Evolutionary conservation across 331 rosid genomes (phyloP).

Genomic region (Cydonia oblonga): DNA sequence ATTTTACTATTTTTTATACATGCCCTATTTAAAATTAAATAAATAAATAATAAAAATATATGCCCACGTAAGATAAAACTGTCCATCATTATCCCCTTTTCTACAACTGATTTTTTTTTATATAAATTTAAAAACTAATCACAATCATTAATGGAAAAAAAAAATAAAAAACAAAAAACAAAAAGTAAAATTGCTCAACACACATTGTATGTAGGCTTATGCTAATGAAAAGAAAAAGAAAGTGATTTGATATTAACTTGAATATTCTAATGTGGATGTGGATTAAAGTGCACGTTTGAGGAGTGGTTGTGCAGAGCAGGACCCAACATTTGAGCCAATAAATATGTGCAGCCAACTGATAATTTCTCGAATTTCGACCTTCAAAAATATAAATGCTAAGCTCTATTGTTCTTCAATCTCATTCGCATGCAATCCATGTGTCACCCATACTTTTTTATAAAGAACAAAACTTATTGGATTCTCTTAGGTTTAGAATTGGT

Average conservation of each 20-base stretch:
- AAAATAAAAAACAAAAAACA: too few species aligned
- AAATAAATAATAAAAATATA: too few species aligned
- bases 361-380: neutral
- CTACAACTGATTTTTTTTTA: too few species aligned
- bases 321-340: conserved; percentile 15
- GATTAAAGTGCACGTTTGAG: conserved; percentile 10
- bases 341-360: conserved; percentile 27
- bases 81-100: too few species aligned
- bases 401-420: neutral
- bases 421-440: conserved; percentile 35
- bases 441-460: conserved; percentile 26
- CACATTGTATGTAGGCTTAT: too few species aligned
- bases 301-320: conserved; percentile 11
- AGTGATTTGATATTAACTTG: neutral
- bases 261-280: conserved; percentile 2
- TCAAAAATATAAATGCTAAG: conserved; percentile 1
- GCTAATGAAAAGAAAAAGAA: neutral
- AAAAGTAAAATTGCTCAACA: too few species aligned
- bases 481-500: conserved; percentile 2
- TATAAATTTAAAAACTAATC: too few species aligned
- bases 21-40: too few species aligned
- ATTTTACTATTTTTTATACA: too few species aligned
- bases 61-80: too few species aligned
- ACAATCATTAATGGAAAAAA: too few species aligned
- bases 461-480: conserved; percentile 1